Evolutionary conservation across 2,329 filamentous ascomycete species (phyloP), one percentile per base, ranked within the genome.

Genomic region (Didymella segeticola): DNA sequence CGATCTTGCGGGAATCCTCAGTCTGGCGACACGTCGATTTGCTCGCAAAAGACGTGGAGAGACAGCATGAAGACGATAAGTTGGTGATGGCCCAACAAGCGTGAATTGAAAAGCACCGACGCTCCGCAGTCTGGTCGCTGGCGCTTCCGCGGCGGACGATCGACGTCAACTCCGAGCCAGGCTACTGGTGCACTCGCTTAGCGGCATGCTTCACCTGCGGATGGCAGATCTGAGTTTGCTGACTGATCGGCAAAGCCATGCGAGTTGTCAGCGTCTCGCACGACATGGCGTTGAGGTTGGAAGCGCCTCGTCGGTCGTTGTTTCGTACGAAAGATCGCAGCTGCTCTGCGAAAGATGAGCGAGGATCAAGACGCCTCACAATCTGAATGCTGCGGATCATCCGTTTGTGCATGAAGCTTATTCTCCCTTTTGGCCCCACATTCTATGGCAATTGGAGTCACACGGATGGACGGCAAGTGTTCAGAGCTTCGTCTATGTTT

Each of bases 91-190:
- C 34, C 29, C 34, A 34, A 54, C 51, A 46, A 49, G 51, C 45
- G 45, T 49, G 23, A 23, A 41, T 36, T 47, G 27, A 31, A 48
- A 41, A 41, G 43, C 23, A 41, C 60, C 57, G 58, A 62, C 45
- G 27, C 43, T 59, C 57, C 62, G 62, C 43, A 17, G 29, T 48
- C 51, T 49, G 25, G 30, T 31, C 34, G 39, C 33, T 33, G 53
- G 30, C 42, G 10, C 20, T 22, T 47, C 34, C 30, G 23, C 41
- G 50, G 47, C 48, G 42, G 43, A 33, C 17, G 27, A 48, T 53
- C 25, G 42, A 58, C 53, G 58, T 62, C 57, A 61, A 47, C 50
- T 39, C 34, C n/a, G 34, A 52, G 51, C 23, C 2, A 34, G 34
- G 12, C 41, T 14, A 52, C 22, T 45, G 39, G 42, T 22, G 30